Evolutionary conservation across 371 early-diverging fungal genomes (phyloP).

Genomic region (Zychaea mexicana): DNA sequence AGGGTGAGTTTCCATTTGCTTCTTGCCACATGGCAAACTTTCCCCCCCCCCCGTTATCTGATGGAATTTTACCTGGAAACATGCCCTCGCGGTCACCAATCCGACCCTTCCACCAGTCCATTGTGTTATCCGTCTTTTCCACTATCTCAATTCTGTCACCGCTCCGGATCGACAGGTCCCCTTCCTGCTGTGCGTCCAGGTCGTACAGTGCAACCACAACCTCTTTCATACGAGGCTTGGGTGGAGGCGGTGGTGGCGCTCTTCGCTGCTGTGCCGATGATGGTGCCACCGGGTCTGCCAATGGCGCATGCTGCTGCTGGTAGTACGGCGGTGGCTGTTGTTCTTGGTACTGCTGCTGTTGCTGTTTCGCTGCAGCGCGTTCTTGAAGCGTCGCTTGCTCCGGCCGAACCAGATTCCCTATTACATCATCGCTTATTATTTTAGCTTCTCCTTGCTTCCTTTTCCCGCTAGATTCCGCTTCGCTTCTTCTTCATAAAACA

Average conservation of each 20-base stretch:
- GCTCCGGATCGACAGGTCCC: slow-evolving; percentile 66
- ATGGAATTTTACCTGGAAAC: slow-evolving; percentile 63
- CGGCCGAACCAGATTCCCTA: slow-evolving; percentile 5
- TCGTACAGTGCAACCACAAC: slow-evolving; percentile 71
- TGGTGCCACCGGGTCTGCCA: neutral
- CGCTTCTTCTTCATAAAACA: neutral
- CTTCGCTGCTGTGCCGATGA: neutral
- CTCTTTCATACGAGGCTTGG: slow-evolving; percentile 9
- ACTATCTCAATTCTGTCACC: slow-evolving; percentile 69
- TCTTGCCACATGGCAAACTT: neutral
- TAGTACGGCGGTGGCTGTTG: no score
- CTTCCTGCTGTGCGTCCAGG: slow-evolving; percentile 67
- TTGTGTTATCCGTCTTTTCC: slow-evolving; percentile 49
- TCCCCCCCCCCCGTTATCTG: neutral
- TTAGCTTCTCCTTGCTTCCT: no score
- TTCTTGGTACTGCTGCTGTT: slow-evolving; percentile 2
- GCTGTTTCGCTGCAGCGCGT: slow-evolving; percentile 5
- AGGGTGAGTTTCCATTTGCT: neutral
- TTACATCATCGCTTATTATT: neutral
- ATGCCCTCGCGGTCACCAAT: slow-evolving; percentile 60
- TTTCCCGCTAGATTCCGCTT: neutral
- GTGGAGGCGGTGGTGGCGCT: slow-evolving; percentile 17
- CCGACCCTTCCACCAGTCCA: slow-evolving; percentile 83
- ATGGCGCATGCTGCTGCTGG: neutral
- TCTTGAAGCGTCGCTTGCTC: slow-evolving; percentile 7